Conservation (phyloP, 345 rosid species). For the Eutrema yunnanense region DNA sequence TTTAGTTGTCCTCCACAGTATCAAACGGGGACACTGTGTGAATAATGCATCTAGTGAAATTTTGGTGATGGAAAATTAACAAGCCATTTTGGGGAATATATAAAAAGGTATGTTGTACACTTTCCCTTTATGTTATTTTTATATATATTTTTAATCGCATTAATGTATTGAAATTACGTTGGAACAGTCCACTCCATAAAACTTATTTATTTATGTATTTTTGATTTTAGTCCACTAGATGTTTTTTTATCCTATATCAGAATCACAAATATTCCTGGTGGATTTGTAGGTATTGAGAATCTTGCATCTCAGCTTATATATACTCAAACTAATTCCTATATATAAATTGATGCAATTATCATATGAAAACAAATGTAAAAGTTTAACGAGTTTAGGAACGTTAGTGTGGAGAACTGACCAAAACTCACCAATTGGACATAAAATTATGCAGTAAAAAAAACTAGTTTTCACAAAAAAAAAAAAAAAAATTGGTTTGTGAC, state of each 20-base stretch:
- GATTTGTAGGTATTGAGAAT: slow-evolving; percentile 22
- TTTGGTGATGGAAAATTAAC: slow-evolving; percentile 22
- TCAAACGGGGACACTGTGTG: slow-evolving; percentile 1
- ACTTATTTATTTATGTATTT: not conserved
- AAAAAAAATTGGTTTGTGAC: not conserved
- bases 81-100: not conserved
- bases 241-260: not conserved
- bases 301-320: slow-evolving; percentile 11
- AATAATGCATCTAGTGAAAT: slow-evolving; percentile 17
- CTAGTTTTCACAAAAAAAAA: not conserved
- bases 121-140: not conserved
- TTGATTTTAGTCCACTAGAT: slow-evolving; percentile 18
- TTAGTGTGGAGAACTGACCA: not conserved
- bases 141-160: not conserved
- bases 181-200: slow-evolving; percentile 17
- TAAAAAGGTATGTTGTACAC: not conserved
- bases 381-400: not conserved
- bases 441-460: not conserved
- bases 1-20: slow-evolving; percentile 28
- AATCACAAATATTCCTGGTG: slow-evolving; percentile 24
- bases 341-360: not conserved
- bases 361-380: not conserved
- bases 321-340: not conserved
- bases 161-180: slow-evolving; percentile 12
- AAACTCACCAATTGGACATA: not conserved